Base-by-base conservation (phyloP, 2,329 filamentous ascomycete genomes). In the Teratosphaeria zuluensis region DNA sequence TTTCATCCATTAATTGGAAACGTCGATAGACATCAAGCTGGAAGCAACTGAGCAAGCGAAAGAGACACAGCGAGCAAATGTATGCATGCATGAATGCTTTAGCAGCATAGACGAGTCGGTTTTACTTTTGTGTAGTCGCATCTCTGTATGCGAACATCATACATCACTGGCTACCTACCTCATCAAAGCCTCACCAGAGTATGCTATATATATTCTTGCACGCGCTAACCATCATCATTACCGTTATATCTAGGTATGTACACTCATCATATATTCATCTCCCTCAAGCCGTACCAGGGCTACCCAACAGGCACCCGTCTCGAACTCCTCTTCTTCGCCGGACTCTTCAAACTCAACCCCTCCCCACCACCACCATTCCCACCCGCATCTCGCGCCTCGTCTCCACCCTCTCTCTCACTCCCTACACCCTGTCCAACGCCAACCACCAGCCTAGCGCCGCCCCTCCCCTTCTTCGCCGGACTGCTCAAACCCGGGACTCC, bases 401-500 rank as follows among this genome's bases (percentile, higher is more conserved):
- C 19, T 21, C 53, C 53, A n/a, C 11, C 30, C 12, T 11, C 53
- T 21, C 53, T 5, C 1, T 3, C 30, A 14, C 30, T 30, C 11
- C 33, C 11, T 8, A 30, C 19, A 16, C 30, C 12, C 30, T 38
- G 2, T 21, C 24, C 31, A 11, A 6, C 51, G n/a, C 51, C 9
- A 11, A 16, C 52, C 52, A 53, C 52, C 28, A 35, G 51, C 33
- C 60, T 73, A n/a, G n/a, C n/a, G n/a, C n/a, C n/a, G 75, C 2
- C 73, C 72, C 58, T 75, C 54, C 60, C 55, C 62, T 66, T 68
- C 61, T 67, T 75, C 21, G 69, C 62, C 33, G 62, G 62, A 59
- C 62, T 64, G 19, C 56, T 61, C 14, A 61, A 30, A 4, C 57
- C 46, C 52, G 56, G 56, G 3, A 48, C 52, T 16, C 19, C n/a